Evolutionary conservation across 164 flowering plant species (phyloP).

Genomic region (Chimonanthus salicifolius): DNA sequence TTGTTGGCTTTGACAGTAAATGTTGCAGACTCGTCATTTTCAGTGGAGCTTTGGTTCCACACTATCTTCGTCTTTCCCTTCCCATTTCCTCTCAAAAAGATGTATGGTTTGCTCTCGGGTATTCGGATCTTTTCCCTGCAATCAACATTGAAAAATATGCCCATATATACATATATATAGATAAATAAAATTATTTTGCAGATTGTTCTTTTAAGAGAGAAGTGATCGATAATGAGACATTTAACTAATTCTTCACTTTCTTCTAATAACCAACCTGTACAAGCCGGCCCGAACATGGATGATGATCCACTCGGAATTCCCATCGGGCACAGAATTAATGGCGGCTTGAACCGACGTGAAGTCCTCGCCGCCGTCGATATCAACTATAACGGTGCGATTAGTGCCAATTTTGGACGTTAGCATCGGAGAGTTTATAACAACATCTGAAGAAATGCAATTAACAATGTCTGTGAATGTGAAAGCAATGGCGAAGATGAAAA

Average conservation of each 20-base stretch:
- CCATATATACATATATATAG: no score
- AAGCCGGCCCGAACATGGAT: slow-evolving; percentile 73
- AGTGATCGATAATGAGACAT: no score
- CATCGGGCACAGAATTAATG: slow-evolving; percentile 64
- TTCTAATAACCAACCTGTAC: slow-evolving; percentile 40
- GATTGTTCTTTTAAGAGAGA: no score
- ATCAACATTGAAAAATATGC: no score
- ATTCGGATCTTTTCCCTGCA: slow-evolving; percentile 65
- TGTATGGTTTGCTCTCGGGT: slow-evolving; percentile 61
- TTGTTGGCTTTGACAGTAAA: slow-evolving; percentile 52
- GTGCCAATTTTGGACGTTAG: slow-evolving; percentile 54
- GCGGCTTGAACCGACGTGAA: slow-evolving; percentile 74
- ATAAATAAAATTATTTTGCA: no score
- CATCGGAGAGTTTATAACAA: slow-evolving; percentile 46
- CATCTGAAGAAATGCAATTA: slow-evolving; percentile 13
- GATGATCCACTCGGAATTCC: slow-evolving; percentile 67
- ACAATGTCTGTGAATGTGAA: not conserved
- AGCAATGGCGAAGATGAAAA: not conserved
- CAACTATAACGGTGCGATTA: slow-evolving; percentile 60
- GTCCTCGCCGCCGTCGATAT: slow-evolving; percentile 63
- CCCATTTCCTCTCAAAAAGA: slow-evolving; percentile 92
- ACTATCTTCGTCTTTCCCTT: slow-evolving; percentile 57
- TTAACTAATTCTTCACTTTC: not conserved
- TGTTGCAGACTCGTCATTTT: slow-evolving; percentile 67
- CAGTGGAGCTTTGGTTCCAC: slow-evolving; percentile 44